Evolutionary conservation across 2,329 filamentous ascomycete species (phyloP).

Genomic region (Exserohilum rostratum): DNA sequence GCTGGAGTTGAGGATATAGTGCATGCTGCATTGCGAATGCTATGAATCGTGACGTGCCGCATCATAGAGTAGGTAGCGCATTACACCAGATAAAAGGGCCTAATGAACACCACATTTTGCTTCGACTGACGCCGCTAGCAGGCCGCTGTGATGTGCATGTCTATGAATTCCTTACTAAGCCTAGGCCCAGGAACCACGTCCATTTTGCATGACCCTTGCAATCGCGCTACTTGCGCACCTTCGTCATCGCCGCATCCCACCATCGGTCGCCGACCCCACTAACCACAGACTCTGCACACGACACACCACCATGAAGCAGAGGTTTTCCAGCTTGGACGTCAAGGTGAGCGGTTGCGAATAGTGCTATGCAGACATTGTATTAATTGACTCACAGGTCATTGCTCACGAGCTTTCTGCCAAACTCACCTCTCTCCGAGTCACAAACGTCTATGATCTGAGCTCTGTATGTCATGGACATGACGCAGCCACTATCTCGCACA

Average conservation of each 20-base stretch:
- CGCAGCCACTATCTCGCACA: constrained; percentile 9
- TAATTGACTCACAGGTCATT: constrained; percentile 70
- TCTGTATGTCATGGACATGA: constrained; percentile 58
- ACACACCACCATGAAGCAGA: constrained; percentile 70
- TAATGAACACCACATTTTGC: constrained; percentile 8
- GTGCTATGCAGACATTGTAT: neutral
- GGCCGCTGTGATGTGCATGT: neutral
- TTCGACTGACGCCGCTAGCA: constrained; percentile 10
- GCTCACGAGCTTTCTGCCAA: constrained; percentile 85
- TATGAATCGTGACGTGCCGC: constrained; percentile 14
- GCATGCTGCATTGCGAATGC: constrained; percentile 23
- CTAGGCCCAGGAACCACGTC: constrained; percentile 14
- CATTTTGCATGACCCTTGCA: constrained; percentile 32
- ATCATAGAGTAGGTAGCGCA: constrained; percentile 17
- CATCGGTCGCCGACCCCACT: constrained; percentile 26
- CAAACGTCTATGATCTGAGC: constrained; percentile 95
- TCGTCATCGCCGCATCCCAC: constrained; percentile 39
- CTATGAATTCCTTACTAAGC: constrained; percentile 17
- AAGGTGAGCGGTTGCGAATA: constrained; percentile 56
- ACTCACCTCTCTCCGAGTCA: constrained; percentile 78
- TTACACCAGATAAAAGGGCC: constrained; percentile 2
- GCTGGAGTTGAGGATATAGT: constrained; percentile 32
- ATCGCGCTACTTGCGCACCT: constrained; percentile 26
- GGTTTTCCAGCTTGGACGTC: constrained; percentile 80
- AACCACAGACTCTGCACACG: constrained; percentile 36